Conservation (phyloP, 1,284 basidiomycete genomes). For the Naganishia albida region DNA sequence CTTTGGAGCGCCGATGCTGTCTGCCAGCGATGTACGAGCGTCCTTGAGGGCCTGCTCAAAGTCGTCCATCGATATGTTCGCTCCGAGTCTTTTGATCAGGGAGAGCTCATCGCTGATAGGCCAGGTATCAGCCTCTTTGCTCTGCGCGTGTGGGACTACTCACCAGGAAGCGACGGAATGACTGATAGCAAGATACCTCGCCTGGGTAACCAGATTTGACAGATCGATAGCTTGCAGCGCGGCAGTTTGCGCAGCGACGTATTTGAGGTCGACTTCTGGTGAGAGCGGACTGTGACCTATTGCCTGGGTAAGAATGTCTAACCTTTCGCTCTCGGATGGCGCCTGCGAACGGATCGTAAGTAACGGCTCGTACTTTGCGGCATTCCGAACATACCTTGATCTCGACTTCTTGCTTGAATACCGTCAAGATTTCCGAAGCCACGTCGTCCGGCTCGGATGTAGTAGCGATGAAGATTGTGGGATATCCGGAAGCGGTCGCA, state of each 20-base stretch:
- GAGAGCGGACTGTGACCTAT: constrained; percentile 60
- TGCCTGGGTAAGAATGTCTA: constrained; percentile 63
- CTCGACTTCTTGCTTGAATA: constrained; percentile 84
- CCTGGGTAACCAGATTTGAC: constrained; percentile 67
- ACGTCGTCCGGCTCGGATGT: constrained; percentile 69
- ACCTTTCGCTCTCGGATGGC: constrained; percentile 73
- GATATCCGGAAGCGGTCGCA: constrained; percentile 59
- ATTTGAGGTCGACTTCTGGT: constrained; percentile 73
- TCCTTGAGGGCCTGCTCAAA: constrained; percentile 73
- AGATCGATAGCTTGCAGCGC: constrained; percentile 86
- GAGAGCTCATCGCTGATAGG: constrained; percentile 19
- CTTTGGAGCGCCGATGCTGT: constrained; percentile 92
- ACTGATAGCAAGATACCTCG: constrained; percentile 64
- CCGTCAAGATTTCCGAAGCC: constrained; percentile 66
- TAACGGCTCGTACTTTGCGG: background rate
- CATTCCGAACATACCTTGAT: constrained; percentile 62
- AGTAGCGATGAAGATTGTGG: constrained; percentile 74
- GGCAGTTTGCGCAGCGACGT: constrained; percentile 84
- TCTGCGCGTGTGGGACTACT: background rate
- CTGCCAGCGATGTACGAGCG: constrained; percentile 78
- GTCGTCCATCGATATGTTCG: constrained; percentile 63
- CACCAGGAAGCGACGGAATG: constrained; percentile 53
- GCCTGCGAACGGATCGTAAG: constrained; percentile 60
- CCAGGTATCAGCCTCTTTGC: background rate
- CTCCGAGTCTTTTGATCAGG: constrained; percentile 15